Conservation (phyloP, 208 protist genomes). For the Zelonia costaricensis region DNA sequence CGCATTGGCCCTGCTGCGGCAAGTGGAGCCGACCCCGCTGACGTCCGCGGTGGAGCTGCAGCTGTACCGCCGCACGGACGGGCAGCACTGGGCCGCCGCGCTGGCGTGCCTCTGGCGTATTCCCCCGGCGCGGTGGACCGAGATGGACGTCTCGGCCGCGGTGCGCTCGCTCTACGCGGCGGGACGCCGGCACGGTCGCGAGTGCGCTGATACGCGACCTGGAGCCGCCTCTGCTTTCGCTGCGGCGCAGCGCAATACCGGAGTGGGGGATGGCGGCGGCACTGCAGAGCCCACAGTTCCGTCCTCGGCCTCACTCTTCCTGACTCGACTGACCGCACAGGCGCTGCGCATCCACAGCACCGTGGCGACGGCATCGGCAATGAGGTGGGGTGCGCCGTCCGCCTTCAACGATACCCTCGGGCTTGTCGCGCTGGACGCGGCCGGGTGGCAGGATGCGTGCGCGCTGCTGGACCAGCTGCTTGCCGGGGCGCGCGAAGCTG, state of each 20-base stretch:
- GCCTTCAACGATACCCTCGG: constrained; percentile 67
- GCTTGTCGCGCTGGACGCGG: constrained; percentile 28
- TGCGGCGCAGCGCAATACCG: background rate
- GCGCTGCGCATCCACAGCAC: constrained; percentile 18
- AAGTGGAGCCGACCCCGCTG: constrained; percentile 28
- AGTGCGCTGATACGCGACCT: background rate
- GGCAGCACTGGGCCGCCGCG: constrained; percentile 31
- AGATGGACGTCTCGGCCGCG: constrained; percentile 55
- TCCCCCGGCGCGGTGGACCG: constrained; percentile 45
- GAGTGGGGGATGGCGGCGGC: background rate
- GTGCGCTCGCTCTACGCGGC: constrained; percentile 56
- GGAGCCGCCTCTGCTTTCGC: background rate
- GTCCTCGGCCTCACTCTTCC: constrained; percentile 1
- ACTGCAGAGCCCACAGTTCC: too few relatives aligned
- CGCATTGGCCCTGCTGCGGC: constrained; percentile 36
- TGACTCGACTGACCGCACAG: constrained; percentile 18
- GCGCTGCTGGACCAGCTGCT: constrained; percentile 41
- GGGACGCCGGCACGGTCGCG: background rate
- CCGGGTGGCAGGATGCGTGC: constrained; percentile 48
- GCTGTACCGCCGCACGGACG: constrained; percentile 39
- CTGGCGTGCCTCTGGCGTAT: constrained; percentile 37
- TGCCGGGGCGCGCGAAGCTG: background rate
- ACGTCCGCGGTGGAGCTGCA: constrained; percentile 38
- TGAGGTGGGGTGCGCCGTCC: constrained; percentile 44
- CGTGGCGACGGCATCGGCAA: constrained; percentile 6